Evolutionary conservation across 202 grass and related monocot genomes (phyloP), one percentile per base, ranked within the genome.

Genomic region (Bolboschoenoplectus hybrid): DNA sequence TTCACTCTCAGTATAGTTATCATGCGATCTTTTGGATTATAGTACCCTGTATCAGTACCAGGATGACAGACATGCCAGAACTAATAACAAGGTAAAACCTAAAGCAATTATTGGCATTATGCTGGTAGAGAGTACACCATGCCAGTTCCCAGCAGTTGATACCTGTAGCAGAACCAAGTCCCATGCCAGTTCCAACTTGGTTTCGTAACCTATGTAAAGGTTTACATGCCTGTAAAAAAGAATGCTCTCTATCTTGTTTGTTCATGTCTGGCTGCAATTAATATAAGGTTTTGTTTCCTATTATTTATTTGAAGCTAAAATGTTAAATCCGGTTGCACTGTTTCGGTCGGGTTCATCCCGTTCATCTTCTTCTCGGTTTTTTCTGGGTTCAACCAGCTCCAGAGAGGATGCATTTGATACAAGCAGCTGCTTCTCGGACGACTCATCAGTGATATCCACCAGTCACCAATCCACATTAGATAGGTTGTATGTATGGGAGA

Each of bases 401-500:
- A 92, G 91, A 94, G 89, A 95, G 45, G 93, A 99, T 81, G 89
- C 88, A 50, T 98, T 86, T 86, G 96, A 98, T 50, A 96, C 86
- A 65, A 85, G 88, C 88, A 99, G 97, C 82, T 93, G 88, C 70
- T 97, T 90, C 83, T 99, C 92, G 50, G 92, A 94, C 70, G 93
- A 96, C 85, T 91, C 97, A 43, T 96, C 91, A 20, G 93, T 86
- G 52, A 88, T 89, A 84, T 96, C 93, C 73, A 91, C 90, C 86
- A 91, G 93, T 86, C 97, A 99, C 80, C 89, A 89, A 35, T 96
- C 97, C 63, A 99, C 93, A 65, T 91, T 99, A 58, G 93, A 99
- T 87, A 90, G 92, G 87, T 74, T 99, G 53, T 99, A 97, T 85
- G 88, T 90, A 89, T 99, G 93, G 97, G 97, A 99, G 85, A 99